Evolutionary conservation across 2,329 filamentous ascomycete genomes (phyloP).

Genomic region (Fusarium penzigii): DNA sequence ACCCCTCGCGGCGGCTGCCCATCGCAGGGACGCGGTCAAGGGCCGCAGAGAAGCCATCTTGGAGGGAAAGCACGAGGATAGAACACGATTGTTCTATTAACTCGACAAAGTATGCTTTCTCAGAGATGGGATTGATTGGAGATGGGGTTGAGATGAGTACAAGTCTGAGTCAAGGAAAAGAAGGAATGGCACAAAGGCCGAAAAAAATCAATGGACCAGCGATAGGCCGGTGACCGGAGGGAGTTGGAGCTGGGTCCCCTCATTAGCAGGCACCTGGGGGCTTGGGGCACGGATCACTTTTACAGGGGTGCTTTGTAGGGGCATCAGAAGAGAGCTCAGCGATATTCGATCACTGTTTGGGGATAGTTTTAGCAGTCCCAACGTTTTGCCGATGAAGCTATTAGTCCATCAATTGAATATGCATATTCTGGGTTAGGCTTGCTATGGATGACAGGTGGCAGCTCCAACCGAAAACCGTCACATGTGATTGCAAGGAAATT

Average conservation of each 20-base stretch:
- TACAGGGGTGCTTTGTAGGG: conserved; percentile 13
- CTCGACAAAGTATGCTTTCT: conserved; percentile 28
- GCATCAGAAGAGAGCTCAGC: too few species aligned
- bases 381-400: too few species aligned
- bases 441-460: too few species aligned
- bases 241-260: conserved; percentile 2
- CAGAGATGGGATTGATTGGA: conserved; percentile 19
- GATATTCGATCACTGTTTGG: too few species aligned
- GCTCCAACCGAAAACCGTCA: neutral
- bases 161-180: conserved; percentile 26
- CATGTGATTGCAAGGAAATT: neutral
- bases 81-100: conserved; percentile 13
- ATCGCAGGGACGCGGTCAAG: conserved; percentile 42
- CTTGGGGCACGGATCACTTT: conserved; percentile 25
- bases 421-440: too few species aligned
- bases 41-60: conserved; percentile 50
- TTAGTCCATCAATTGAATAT: too few species aligned
- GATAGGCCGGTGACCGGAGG: conserved; percentile 31
- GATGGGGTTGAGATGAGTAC: conserved; percentile 14
- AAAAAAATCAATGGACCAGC: conserved; percentile 28
- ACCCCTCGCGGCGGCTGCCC: conserved; percentile 32
- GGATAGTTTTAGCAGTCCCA: too few species aligned
- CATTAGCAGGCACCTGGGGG: conserved; percentile 5
- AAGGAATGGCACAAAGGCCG: conserved; percentile 18
- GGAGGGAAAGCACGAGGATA: conserved; percentile 22